phyloP scores from a whole-genome alignment of 2,329 filamentous ascomycete genomes.

The Cladophialophora yegresii region DNA sequence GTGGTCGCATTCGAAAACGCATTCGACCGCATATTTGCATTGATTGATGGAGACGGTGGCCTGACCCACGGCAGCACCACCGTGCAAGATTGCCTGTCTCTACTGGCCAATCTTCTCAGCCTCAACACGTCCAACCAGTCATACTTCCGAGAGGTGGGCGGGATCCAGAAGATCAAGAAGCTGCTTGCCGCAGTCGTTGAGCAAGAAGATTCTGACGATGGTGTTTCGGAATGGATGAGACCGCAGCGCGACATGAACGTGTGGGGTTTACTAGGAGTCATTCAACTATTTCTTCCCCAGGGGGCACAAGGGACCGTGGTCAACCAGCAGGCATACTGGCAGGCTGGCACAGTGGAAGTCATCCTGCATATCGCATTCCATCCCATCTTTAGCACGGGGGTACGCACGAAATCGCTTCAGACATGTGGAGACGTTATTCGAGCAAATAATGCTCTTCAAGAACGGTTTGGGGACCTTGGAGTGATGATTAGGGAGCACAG shows the following conservation, averaged over 20 bases:
- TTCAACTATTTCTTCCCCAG: conserved; percentile 79
- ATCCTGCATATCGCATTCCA: conserved; percentile 82
- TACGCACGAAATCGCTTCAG: conserved; percentile 80
- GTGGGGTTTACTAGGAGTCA: conserved; percentile 82
- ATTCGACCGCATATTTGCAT: conserved; percentile 80
- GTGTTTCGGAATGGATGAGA: conserved; percentile 72
- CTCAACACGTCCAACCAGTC: conserved; percentile 91
- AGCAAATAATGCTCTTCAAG: conserved; percentile 76
- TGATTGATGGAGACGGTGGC: conserved; percentile 80
- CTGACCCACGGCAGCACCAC: conserved; percentile 79
- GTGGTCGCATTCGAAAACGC: conserved; percentile 93
- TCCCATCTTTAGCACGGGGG: conserved; percentile 68
- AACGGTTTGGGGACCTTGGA: conserved; percentile 83
- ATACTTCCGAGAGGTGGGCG: conserved; percentile 87
- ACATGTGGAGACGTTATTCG: conserved; percentile 88
- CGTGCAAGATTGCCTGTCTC: conserved; percentile 88
- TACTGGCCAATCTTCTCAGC: conserved; percentile 84
- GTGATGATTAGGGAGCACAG: conserved; percentile 54
- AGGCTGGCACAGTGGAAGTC: conserved; percentile 75
- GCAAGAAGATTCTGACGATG: conserved; percentile 54
- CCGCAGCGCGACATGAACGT: conserved; percentile 84
- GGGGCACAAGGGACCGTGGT: conserved; percentile 78
- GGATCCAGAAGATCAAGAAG: conserved; percentile 69
- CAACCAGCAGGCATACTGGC: conserved; percentile 85
- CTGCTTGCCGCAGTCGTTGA: conserved; percentile 65